phyloP scores from a whole-genome alignment of 163 green algal genomes.

The Trebouxiophyceae sp. region DNA sequence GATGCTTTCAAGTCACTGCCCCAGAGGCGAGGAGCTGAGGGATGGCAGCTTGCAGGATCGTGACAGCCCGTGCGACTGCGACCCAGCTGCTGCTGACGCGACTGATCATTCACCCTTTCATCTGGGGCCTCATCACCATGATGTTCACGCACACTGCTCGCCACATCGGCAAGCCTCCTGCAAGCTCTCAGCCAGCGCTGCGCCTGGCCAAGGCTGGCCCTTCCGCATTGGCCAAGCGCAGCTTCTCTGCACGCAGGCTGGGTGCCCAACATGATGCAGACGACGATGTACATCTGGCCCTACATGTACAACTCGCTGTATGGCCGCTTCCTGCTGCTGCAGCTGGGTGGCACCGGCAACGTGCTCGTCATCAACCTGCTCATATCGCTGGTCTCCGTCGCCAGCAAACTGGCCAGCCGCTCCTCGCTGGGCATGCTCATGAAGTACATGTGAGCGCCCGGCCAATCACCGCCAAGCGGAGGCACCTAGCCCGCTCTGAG shows the following conservation, averaged over 20 bases:
- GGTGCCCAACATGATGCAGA: slow-evolving; percentile 22
- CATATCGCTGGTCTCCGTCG: slow-evolving; percentile 17
- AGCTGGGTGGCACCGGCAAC: slow-evolving; percentile 20
- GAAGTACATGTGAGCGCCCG: neutral
- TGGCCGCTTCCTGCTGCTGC: slow-evolving; percentile 43
- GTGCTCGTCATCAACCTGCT: slow-evolving; percentile 39
- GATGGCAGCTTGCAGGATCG: slow-evolving; percentile 9
- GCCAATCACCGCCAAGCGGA: no score
- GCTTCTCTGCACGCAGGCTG: slow-evolving; percentile 5
- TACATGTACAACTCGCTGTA: slow-evolving; percentile 34
- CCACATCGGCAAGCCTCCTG: no score
- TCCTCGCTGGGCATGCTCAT: neutral
- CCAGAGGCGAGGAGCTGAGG: no score
- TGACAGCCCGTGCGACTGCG: slow-evolving; percentile 15
- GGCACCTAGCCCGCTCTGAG: no score
- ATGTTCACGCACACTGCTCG: slow-evolving; percentile 22
- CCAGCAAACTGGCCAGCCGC: slow-evolving; percentile 4
- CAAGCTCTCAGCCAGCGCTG: no score
- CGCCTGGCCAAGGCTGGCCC: no score
- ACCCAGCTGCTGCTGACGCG: slow-evolving; percentile 30
- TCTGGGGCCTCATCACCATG: slow-evolving; percentile 25
- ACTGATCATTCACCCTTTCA: slow-evolving; percentile 29
- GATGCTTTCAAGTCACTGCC: neutral
- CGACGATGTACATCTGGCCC: slow-evolving; percentile 21
- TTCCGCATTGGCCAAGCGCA: no score